These are phyloP conservation scores for Picea glauca DNA, from an alignment of 75 land plant genomes.

Conservation along the genomic window DNA sequence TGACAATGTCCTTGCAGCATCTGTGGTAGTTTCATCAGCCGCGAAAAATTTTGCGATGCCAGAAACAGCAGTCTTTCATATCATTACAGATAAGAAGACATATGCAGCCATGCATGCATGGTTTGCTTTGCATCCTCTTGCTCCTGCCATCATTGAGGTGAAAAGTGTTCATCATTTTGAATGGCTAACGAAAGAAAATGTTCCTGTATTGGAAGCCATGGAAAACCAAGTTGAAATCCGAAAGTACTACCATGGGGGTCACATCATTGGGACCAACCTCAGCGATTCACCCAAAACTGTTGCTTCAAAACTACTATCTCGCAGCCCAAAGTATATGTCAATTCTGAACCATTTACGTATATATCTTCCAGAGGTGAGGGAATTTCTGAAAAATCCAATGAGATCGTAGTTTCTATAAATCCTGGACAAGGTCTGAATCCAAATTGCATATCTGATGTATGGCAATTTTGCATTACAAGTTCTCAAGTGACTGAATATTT, in stretches of 20 bases:
- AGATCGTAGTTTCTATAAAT: neutral
- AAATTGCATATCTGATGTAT: neutral
- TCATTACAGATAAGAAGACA: constrained; percentile 65
- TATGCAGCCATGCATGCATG: constrained; percentile 55
- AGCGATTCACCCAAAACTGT: constrained; percentile 32
- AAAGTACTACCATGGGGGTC: constrained; percentile 43
- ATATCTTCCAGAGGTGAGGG: constrained; percentile 48
- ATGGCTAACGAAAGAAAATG: constrained; percentile 45
- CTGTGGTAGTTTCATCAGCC: constrained; percentile 72
- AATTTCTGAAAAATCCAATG: neutral
- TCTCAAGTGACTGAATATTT: neutral
- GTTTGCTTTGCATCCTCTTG: constrained; percentile 37
- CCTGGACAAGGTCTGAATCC: neutral
- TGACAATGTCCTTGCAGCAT: constrained; percentile 46
- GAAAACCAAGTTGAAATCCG: constrained; percentile 27
- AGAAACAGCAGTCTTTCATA: constrained; percentile 65
- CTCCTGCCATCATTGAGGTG: constrained; percentile 51
- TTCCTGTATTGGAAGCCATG: constrained; percentile 39
- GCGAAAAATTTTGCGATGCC: constrained; percentile 47
- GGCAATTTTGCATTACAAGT: no score
- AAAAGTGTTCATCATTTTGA: constrained; percentile 46
- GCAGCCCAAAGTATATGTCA: constrained; percentile 50
- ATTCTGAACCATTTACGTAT: constrained; percentile 51
- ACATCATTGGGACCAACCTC: constrained; percentile 26
- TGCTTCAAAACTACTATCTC: constrained; percentile 42